Percentiles rank a stretch among this genome's conserved stretches.
Evolutionary conservation across 108 stramenopile species (phyloP).

Genomic region (Mediolabrus comicus): DNA sequence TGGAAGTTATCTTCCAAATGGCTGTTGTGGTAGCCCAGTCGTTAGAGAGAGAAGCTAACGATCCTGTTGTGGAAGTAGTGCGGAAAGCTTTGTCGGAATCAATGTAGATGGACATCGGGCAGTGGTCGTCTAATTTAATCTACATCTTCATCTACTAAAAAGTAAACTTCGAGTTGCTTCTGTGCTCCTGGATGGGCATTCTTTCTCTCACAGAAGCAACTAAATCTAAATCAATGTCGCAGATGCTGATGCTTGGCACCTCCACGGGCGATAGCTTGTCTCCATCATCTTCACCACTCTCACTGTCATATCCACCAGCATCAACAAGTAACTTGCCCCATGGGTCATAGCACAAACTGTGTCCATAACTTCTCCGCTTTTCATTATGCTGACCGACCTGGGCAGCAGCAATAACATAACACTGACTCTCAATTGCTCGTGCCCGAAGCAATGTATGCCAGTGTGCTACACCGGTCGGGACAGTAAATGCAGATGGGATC

Average conservation of each 20-base stretch:
- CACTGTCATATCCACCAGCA: slow-evolving; percentile 54
- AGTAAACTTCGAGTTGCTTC: slow-evolving; percentile 34
- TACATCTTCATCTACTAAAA: slow-evolving; percentile 14
- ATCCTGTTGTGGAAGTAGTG: slow-evolving; percentile 23
- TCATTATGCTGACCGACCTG: slow-evolving; percentile 88
- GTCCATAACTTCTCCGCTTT: slow-evolving; percentile 87
- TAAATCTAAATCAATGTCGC: slow-evolving; percentile 64
- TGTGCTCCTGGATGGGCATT: slow-evolving; percentile 84
- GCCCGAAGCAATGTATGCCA: slow-evolving; percentile 93
- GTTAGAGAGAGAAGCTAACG: slow-evolving; percentile 13
- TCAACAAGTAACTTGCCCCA: slow-evolving; percentile 68
- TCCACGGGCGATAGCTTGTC: slow-evolving; percentile 16
- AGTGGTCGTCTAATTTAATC: too few species aligned
- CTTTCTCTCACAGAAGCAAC: slow-evolving; percentile 60
- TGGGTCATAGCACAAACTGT: slow-evolving; percentile 73
- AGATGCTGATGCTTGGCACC: slow-evolving; percentile 60
- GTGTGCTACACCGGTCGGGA: slow-evolving; percentile 95
- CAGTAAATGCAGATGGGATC: slow-evolving; percentile 93
- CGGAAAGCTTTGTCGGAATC: slow-evolving; percentile 17
- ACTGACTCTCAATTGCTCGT: slow-evolving; percentile 95
- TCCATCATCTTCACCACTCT: not conserved
- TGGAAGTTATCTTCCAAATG: slow-evolving; percentile 46
- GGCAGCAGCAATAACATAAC: slow-evolving; percentile 95
- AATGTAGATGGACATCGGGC: too few species aligned
- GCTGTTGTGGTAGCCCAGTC: slow-evolving; percentile 25